Percentiles rank a stretch among this genome's conserved stretches.
Evolutionary conservation across 2,329 filamentous ascomycete genomes (phyloP).

Genomic region (Blastomyces gilchristii): DNA sequence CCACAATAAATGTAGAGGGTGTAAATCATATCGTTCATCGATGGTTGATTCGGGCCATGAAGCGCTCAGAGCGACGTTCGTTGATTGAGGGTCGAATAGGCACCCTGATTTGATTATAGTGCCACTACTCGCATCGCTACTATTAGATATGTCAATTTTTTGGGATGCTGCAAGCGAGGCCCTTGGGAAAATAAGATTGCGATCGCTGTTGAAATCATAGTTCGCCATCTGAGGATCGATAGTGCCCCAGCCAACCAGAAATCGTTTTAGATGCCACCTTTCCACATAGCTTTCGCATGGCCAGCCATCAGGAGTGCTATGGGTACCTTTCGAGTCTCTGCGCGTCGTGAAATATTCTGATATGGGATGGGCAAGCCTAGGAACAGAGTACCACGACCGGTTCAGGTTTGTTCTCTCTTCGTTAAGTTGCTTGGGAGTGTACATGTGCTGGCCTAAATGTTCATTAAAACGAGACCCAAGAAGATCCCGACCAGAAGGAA

Average conservation of each 20-base stretch:
- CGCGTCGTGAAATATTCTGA: slow-evolving; percentile 44
- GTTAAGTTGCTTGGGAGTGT: slow-evolving; percentile 42
- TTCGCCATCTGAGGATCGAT: slow-evolving; percentile 47
- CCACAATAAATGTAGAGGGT: slow-evolving; percentile 27
- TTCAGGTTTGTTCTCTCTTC: slow-evolving; percentile 49
- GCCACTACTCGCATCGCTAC: slow-evolving; percentile 29
- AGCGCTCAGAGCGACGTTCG: slow-evolving; percentile 38
- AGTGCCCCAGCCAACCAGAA: slow-evolving; percentile 47
- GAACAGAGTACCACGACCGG: slow-evolving; percentile 45
- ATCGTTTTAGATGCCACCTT: slow-evolving; percentile 42
- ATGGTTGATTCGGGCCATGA: slow-evolving; percentile 43
- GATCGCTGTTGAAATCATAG: slow-evolving; percentile 48
- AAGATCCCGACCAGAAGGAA: slow-evolving; percentile 38
- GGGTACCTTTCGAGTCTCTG: slow-evolving; percentile 25
- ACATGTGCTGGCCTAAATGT: slow-evolving; percentile 43
- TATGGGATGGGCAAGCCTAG: slow-evolving; percentile 36
- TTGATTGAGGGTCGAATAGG: slow-evolving; percentile 39
- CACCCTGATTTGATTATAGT: slow-evolving; percentile 42
- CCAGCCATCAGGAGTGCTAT: slow-evolving; percentile 51
- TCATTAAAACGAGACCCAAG: slow-evolving; percentile 41
- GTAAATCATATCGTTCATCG: slow-evolving; percentile 18
- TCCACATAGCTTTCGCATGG: slow-evolving; percentile 51
- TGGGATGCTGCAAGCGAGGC: slow-evolving; percentile 35
- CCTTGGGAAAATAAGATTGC: slow-evolving; percentile 41
- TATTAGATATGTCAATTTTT: slow-evolving; percentile 22